Conservation (phyloP, 2,329 filamentous ascomycete genomes). For the Epichloe coenophiala region DNA sequence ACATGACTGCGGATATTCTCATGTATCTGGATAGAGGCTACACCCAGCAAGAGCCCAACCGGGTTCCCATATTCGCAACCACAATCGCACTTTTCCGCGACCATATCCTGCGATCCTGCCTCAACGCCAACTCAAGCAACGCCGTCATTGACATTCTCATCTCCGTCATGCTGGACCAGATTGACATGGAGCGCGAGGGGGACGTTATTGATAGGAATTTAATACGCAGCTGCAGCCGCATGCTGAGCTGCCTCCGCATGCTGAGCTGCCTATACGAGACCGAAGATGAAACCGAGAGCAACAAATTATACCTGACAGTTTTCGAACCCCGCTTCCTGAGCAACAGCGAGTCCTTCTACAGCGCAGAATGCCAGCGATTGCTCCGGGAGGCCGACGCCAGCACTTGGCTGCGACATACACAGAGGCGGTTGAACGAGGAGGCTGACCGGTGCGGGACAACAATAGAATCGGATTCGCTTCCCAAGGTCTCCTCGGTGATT, state of each 20-base stretch:
- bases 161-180: constrained; percentile 74
- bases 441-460: constrained; percentile 71
- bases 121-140: constrained; percentile 30
- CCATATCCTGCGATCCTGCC: constrained; percentile 55
- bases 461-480: constrained; percentile 56
- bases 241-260: constrained; percentile 86
- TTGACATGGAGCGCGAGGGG: constrained; percentile 82
- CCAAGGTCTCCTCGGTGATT: constrained; percentile 62
- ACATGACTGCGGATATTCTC: constrained; percentile 89
- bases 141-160: constrained; percentile 64
- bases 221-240: constrained; percentile 70
- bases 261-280: constrained; percentile 78
- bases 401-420: constrained; percentile 66
- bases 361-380: constrained; percentile 57
- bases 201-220: constrained; percentile 76
- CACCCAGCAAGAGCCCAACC: constrained; percentile 48
- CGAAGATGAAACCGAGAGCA: constrained; percentile 59
- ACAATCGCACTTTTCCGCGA: constrained; percentile 84
- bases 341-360: constrained; percentile 62
- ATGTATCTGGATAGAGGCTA: constrained; percentile 96
- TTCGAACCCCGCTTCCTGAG: constrained; percentile 72
- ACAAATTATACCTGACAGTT: constrained; percentile 69
- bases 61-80: constrained; percentile 68
- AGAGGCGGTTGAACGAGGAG: constrained; percentile 66
- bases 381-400: constrained; percentile 68